Base-by-base conservation (phyloP, 768 basidiomycete genomes). In the Russula abietina region DNA sequence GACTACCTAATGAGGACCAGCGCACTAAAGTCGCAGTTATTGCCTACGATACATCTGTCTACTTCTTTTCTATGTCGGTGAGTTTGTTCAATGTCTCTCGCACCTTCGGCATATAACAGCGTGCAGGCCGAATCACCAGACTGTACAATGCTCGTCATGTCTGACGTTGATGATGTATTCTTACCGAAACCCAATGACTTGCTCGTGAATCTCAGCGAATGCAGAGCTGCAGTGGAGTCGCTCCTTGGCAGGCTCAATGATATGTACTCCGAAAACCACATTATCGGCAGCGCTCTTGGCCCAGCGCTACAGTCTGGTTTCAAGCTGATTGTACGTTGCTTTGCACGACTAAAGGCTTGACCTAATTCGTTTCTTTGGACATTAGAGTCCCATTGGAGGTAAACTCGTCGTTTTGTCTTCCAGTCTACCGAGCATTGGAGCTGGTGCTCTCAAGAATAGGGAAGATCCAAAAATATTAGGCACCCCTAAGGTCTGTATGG, bases 181-280 rank as follows among this genome's bases (percentile, higher is more conserved):
- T 78, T 99, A 28, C 97, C 97, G 3, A 95, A 96, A 75, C 97
- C 97, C 4, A 91, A 84, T 53, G 96, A 98, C 72, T 80, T 98
- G n/a, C 85, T 98, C 38, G 90, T 98, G 71, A 98, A 98, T 78
- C 78, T 98, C 64, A 82, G 85, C 14, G 97, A 98, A 76, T 82
- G 88, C 11, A 85, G 90, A 46, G 77, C 84, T 0, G 85, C 88
- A 2, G 75, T 98, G 51, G 96, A 98, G 72, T 76, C 80, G 17
- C 81, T 99, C 26, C 82, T 99, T 1, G 83, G 86, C 19, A 79
- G 89, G 57, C 80, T 99, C 59, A 90, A 87, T 68, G 96, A 95
- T 60, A 98, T 99, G 96, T 99, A 98, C 83, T 85, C 89, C 73
- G 96, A 98, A n/a, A 93, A 92, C 64, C 88, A 87, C 71, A 87